Conservation (phyloP, 192 early-diverging fungal species). For the Gaertneriomyces semiglobifer region DNA sequence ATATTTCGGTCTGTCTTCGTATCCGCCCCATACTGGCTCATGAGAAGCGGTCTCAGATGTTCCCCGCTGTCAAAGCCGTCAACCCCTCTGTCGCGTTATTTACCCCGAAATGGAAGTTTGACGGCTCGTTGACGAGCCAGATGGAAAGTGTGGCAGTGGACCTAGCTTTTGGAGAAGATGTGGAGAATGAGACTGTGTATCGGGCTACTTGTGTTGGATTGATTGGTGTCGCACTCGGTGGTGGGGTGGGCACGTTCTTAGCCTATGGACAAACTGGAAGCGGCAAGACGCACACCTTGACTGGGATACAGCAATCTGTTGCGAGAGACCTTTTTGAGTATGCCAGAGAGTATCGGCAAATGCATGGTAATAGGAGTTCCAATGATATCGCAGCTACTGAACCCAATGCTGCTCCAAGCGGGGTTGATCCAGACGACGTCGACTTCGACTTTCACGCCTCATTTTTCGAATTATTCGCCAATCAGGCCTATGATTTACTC, state of each 20-base stretch:
- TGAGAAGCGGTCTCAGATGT: slow-evolving; percentile 24
- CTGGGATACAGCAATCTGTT: slow-evolving; percentile 38
- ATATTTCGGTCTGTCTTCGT: slow-evolving; percentile 26
- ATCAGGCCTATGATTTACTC: slow-evolving; percentile 36
- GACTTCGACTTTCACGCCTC: slow-evolving; percentile 35
- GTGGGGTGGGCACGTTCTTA: slow-evolving; percentile 40
- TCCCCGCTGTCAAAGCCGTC: slow-evolving; percentile 14
- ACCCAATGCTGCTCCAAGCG: not conserved
- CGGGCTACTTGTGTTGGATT: slow-evolving; percentile 16
- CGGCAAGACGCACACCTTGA: slow-evolving; percentile 56
- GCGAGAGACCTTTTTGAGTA: slow-evolving; percentile 36
- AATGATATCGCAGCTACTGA: not conserved
- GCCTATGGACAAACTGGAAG: slow-evolving; percentile 55
- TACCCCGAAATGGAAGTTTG: slow-evolving; percentile 16
- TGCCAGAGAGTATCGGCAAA: slow-evolving; percentile 24
- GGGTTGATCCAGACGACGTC: slow-evolving; percentile 1
- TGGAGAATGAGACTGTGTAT: slow-evolving; percentile 35
- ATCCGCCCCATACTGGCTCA: slow-evolving; percentile 31
- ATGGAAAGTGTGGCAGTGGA: slow-evolving; percentile 26
- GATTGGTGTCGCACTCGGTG: slow-evolving; percentile 35
- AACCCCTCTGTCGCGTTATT: slow-evolving; percentile 19
- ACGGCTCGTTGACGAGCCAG: slow-evolving; percentile 8
- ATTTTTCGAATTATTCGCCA: slow-evolving; percentile 50
- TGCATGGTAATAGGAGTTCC: slow-evolving; percentile 2
- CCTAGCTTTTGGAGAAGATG: slow-evolving; percentile 26